Evolutionary conservation across 306 rosid species (phyloP), one percentile per base, ranked within the genome.

Genomic region (Cucurbita pepo): DNA sequence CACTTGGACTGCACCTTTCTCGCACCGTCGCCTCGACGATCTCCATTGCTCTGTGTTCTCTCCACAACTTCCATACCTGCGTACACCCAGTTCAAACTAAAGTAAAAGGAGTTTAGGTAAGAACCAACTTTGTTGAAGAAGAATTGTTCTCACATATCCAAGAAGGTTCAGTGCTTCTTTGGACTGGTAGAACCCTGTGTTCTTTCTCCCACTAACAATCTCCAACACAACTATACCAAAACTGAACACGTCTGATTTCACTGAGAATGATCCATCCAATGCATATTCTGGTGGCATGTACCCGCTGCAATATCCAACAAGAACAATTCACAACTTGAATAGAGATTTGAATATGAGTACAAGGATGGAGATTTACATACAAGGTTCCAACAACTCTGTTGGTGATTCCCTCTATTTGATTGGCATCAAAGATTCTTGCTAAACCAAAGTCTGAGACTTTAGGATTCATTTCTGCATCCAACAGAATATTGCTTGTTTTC

Each of bases 41-140:
- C 53, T 85, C 91, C 78, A 81, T 47, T 11, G 51, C 71, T 57
- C 69, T 82, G 1, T 82, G 77, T 10, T 30, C 75, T 30, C 38
- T 64, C 62, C 81, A 78, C 11, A 73, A 10, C 1, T 47, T 45
- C 81, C 78, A 78, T 18, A 71, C 77, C 78, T 44, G 21, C 43
- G 5, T 5, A 60, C 6, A 56, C 5, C 15, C 7, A 11, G 16
- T 57, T 25, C 63, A 11, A 57, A 57, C 0, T 56, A 10, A 3
- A 56, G 19, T 8, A 3, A 3, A 55, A n/a, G 8, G 36, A 18
- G 47, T 43, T 43, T 1, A 8, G 11, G 4, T 45, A 10, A 10
- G 5, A 45, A 40, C 43, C 8, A 40, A 40, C 8, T 40, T 7
- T 40, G 8, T 30, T 30, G 34, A 30, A 30, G 34, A 30, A 0